A percentile compares a stretch with the other conserved stretches of the same genome.
phyloP scores from a whole-genome alignment of 495 filamentous ascomycete species.

The Pyrenula massariospora region DNA sequence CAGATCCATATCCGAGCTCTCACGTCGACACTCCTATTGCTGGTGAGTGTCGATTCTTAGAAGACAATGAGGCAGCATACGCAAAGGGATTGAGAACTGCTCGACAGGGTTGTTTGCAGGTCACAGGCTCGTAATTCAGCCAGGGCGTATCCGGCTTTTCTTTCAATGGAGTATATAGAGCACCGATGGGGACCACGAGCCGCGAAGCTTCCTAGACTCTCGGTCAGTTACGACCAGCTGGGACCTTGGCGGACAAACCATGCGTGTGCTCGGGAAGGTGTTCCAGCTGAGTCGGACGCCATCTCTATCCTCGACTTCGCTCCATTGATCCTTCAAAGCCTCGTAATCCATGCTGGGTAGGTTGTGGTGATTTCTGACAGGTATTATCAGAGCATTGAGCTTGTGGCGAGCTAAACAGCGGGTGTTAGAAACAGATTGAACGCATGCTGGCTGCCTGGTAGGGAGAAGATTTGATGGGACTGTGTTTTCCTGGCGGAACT shows the following conservation, averaged over 20 bases:
- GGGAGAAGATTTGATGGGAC: neutral
- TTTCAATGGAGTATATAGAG: constrained; percentile 92
- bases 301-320: constrained; percentile 92
- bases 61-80: constrained; percentile 34
- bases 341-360: constrained; percentile 59
- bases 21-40: constrained; percentile 77
- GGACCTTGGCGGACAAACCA: constrained; percentile 44
- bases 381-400: constrained; percentile 13
- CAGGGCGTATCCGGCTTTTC: constrained; percentile 84
- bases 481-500: constrained; percentile 1
- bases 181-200: constrained; percentile 93
- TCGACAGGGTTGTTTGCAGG: constrained; percentile 92
- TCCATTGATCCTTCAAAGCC: constrained; percentile 90
- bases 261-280: constrained; percentile 95
- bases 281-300: constrained; percentile 98
- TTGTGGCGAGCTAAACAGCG: constrained; percentile 4
- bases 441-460: constrained; percentile 7
- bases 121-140: constrained; percentile 92
- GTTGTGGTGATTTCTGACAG: neutral
- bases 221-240: constrained; percentile 5
- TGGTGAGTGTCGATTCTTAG: constrained; percentile 7
- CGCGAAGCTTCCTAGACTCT: constrained; percentile 76
- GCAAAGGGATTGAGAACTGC: constrained; percentile 96
- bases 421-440: neutral
- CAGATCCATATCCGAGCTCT: constrained; percentile 96